Base-by-base conservation (phyloP, 1,139 yeast genomes). In the Kurtzmaniella natalensis region DNA sequence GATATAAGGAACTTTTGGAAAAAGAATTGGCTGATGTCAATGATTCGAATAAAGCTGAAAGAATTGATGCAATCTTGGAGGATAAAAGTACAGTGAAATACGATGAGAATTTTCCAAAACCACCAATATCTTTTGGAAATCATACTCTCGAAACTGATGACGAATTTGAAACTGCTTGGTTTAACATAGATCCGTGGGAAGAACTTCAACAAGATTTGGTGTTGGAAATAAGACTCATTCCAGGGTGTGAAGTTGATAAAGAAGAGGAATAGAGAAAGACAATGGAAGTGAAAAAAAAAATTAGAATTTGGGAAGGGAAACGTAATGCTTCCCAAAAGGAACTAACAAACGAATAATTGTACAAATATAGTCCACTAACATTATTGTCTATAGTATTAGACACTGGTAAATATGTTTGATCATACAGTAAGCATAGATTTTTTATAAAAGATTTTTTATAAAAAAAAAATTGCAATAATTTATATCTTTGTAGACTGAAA, bases 151-250 rank as follows among this genome's bases (percentile, higher is more conserved):
- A 63, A 5, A 42, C 59, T 9, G 73, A 67, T 35, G 70, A 62
- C 17, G 71, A 67, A 13, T 64, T 69, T 33, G 71, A 69, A 20
- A 49, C 55, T 53, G 69, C 63, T n/a, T 69, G 75, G 75, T 44
- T 55, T 23, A 64, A 61, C 38, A 67, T 69, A 39, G 75, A 72
- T 37, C 80, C 80, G 0, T 74, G 80, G 80, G 68, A 60, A 14
- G 72, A 67, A 38, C 52, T 74, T 38, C 65, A 61, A 36, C 41
- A 55, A 19, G 78, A 72, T 33, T 68, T 74, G 1, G 64, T 60
- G 28, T 64, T 55, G 39, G 70, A 69, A 32, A 64, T 73, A 17
- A 51, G 76, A 34, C 56, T 71, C 33, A 62, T 72, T 14, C 77
- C 78, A 2, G 53, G 56, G 30, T 60, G 59, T 11, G 52, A 48